These are phyloP conservation scores for Anthracocystis setariae DNA, from an alignment of 1,284 basidiomycete genomes.

Conservation along the genomic window DNA sequence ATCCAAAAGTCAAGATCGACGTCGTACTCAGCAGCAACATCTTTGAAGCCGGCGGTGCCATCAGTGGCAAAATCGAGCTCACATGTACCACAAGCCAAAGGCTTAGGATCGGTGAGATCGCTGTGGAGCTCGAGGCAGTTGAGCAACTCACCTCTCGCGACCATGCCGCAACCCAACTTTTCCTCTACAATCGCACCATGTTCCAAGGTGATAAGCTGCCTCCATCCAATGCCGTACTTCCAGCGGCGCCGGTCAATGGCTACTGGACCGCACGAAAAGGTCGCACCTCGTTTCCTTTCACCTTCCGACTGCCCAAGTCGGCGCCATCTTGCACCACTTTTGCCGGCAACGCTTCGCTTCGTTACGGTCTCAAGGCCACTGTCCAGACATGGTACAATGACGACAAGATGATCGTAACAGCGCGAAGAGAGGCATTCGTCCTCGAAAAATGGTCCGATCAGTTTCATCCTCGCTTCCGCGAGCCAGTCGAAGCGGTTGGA, in stretches of 20 bases:
- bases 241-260: conserved; percentile 53
- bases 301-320: conserved; percentile 53
- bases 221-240: conserved; percentile 61
- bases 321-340: conserved; percentile 58
- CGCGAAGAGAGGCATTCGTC: conserved; percentile 54
- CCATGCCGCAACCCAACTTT: conserved; percentile 59
- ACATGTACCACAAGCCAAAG: conserved; percentile 57
- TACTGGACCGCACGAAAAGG: conserved; percentile 64
- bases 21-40: conserved; percentile 49
- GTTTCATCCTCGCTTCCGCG: conserved; percentile 31
- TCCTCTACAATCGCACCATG: conserved; percentile 61
- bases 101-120: conserved; percentile 59
- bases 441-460: conserved; percentile 60
- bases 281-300: conserved; percentile 60
- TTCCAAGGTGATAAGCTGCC: conserved; percentile 62
- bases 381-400: conserved; percentile 62
- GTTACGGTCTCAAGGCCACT: conserved; percentile 59
- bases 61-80: conserved; percentile 61
- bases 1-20: conserved; percentile 60
- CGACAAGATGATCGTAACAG: conserved; percentile 54
- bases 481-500: conserved; percentile 56
- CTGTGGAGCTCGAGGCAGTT: conserved; percentile 57
- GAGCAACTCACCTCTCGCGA: conserved; percentile 62
- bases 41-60: conserved; percentile 54
- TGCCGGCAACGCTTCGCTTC: conserved; percentile 56